phyloP scores from a whole-genome alignment of 805 yeast genomes.

The Crinitomyces ghanaensis region DNA sequence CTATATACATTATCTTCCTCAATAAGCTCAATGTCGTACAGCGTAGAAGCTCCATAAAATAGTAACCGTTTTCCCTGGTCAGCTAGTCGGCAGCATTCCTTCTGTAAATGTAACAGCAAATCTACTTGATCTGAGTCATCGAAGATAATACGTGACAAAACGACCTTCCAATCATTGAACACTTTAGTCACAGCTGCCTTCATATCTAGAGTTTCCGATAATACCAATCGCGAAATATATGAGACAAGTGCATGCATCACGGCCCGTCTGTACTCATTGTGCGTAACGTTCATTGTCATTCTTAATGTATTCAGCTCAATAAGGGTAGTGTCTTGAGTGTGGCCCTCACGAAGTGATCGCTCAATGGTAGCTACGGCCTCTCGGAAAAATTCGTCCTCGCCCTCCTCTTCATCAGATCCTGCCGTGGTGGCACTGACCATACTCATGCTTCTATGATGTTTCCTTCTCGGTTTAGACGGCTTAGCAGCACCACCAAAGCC shows the following conservation, averaged over 20 bases:
- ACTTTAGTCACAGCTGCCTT: slow-evolving; percentile 70
- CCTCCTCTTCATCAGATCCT: slow-evolving; percentile 38
- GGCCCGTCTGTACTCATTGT: slow-evolving; percentile 82
- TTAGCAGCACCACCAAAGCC: too few relatives aligned
- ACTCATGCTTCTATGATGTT: slow-evolving; percentile 15
- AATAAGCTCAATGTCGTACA: slow-evolving; percentile 73
- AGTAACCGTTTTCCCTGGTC: slow-evolving; percentile 34
- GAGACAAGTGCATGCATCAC: slow-evolving; percentile 61
- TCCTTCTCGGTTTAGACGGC: slow-evolving; percentile 14
- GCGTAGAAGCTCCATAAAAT: slow-evolving; percentile 40
- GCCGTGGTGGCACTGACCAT: slow-evolving; percentile 32
- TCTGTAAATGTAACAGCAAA: slow-evolving; percentile 39
- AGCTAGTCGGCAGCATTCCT: slow-evolving; percentile 31
- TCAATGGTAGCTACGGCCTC: slow-evolving; percentile 94
- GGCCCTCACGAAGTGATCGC: slow-evolving; percentile 85
- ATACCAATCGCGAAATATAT: slow-evolving; percentile 60
- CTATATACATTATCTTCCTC: slow-evolving; percentile 67
- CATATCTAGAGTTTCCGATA: slow-evolving; percentile 64
- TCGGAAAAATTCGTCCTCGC: slow-evolving; percentile 65
- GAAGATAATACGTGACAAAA: slow-evolving; percentile 78
- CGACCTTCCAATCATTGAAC: slow-evolving; percentile 68
- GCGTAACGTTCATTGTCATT: slow-evolving; percentile 95
- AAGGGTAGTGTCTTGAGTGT: slow-evolving; percentile 85
- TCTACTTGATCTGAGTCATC: slow-evolving; percentile 69
- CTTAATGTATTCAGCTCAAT: slow-evolving; percentile 87